Percentiles rank a stretch among this genome's conserved stretches.
Evolutionary conservation across 345 rosid species (phyloP).

Genomic region (Boechera retrofracta): DNA sequence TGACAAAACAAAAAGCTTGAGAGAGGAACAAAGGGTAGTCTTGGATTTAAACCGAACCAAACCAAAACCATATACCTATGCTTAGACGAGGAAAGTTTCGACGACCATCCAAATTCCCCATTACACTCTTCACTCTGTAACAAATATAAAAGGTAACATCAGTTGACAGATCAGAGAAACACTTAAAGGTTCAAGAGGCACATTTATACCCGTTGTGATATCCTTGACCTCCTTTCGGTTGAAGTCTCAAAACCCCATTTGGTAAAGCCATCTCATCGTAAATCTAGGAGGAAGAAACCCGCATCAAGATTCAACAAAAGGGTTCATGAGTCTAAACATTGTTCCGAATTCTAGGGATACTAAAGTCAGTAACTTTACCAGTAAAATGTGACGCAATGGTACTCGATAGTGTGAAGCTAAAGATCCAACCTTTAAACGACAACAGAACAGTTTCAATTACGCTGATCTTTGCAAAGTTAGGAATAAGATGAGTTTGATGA

Average conservation of each 20-base stretch:
- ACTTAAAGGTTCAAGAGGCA: slow-evolving; percentile 15
- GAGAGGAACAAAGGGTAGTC: background rate
- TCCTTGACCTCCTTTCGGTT: slow-evolving; percentile 90
- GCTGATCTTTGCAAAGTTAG: slow-evolving; percentile 9
- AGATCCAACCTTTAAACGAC: slow-evolving; percentile 71
- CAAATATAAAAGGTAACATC: background rate
- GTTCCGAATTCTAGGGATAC: slow-evolving; percentile 8
- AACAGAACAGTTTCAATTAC: slow-evolving; percentile 17
- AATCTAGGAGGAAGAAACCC: slow-evolving; percentile 51
- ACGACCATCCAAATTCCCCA: slow-evolving; percentile 74
- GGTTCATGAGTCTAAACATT: background rate
- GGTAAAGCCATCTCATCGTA: slow-evolving; percentile 93
- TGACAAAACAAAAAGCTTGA: slow-evolving; percentile 13
- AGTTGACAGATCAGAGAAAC: slow-evolving; percentile 7
- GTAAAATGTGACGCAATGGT: slow-evolving; percentile 80
- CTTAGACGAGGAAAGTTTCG: slow-evolving; percentile 76
- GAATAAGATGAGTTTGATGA: background rate
- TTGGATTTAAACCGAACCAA: background rate
- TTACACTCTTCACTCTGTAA: slow-evolving; percentile 81
- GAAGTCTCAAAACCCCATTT: slow-evolving; percentile 86
- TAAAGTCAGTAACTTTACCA: slow-evolving; percentile 53
- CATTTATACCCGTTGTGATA: slow-evolving; percentile 81
- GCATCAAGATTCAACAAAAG: slow-evolving; percentile 15
- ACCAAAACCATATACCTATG: slow-evolving; percentile 56
- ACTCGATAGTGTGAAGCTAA: slow-evolving; percentile 92